Base-by-base conservation (phyloP, 208 protist genomes). In the Vickermania spadyakhi region DNA sequence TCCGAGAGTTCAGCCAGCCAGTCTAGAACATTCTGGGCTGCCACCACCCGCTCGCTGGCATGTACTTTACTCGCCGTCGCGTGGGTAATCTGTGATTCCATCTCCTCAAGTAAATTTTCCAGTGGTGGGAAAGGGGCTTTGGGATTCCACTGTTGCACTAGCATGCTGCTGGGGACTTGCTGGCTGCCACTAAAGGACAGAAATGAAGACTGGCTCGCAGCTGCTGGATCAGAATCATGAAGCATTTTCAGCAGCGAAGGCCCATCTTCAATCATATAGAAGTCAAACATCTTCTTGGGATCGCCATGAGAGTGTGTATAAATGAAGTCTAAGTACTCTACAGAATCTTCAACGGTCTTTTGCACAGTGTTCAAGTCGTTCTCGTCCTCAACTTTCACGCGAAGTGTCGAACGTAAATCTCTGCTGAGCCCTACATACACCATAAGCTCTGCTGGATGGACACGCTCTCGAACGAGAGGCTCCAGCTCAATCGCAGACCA, bases 371-470 rank as follows among this genome's bases (percentile, higher is more conserved):
- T 69, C 42, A 96, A 73, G 66, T 96, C 90, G 63, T 89, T 94
- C 21, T 68, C 75, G 65, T 94, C 90, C 60, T 96, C 85, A 1
- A 94, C 77, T 61, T 96, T 96, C 21, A 96, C 84, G 11, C 86
- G 82, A 42, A 93, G 58, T 0, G 79, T 70, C 21, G 68, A 67
- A 30, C 90, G 86, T 23, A 92, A 70, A 52, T 75, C 72, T 25
- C 85, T 78, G 58, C 79, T 76, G 11, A 83, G 58, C 11, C 64
- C 72, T 1, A 93, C 82, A 66, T 84, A 88, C 30, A 73, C 66
- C 77, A 82, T 75, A 5, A 96, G 65, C 51, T 87, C 72, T 45
- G 65, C 61, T 53, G 66, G 70, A 7, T 83, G 66, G 7, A 94
- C 31, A 26, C 60, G 64, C 18, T 70, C 64, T 11, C 79, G 81